phyloP scores from a whole-genome alignment of 1,139 yeast species.

The Lipomyces yarrowii region DNA sequence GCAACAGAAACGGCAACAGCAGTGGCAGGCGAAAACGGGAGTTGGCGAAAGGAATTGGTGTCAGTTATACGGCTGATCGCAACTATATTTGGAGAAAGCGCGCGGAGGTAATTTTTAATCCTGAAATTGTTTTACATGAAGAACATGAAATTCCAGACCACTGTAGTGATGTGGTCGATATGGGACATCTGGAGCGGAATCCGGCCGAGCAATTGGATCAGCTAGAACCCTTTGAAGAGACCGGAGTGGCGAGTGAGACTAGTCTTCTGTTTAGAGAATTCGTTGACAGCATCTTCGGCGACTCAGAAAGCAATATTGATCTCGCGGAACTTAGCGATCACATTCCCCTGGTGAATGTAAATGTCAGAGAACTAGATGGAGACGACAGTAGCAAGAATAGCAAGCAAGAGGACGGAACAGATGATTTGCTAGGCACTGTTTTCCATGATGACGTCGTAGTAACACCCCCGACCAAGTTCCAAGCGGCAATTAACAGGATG shows the following conservation, averaged over 20 bases:
- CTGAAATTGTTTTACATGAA: slow-evolving; percentile 1
- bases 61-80: slow-evolving; percentile 10
- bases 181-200: not conserved
- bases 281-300: not conserved
- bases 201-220: not conserved
- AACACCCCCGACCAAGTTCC: not conserved
- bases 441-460: not conserved
- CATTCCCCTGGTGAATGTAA: not conserved
- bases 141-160: not conserved
- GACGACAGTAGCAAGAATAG: not conserved
- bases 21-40: slow-evolving; percentile 4
- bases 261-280: not conserved
- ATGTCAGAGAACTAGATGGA: not conserved
- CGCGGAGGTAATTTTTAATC: slow-evolving; percentile 7
- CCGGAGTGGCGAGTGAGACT: not conserved
- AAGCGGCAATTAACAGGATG: not conserved
- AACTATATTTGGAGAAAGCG: slow-evolving; percentile 16
- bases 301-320: not conserved
- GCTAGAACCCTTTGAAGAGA: not conserved
- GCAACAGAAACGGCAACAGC: not conserved
- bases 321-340: not conserved
- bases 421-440: not conserved
- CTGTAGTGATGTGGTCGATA: not conserved
- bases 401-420: not conserved
- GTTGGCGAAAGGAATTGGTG: slow-evolving; percentile 10